A percentile compares a stretch with the other conserved stretches of the same genome.
Conservation (phyloP, 176 grass and related monocot species). For the Hsuehochloa calcarea region DNA sequence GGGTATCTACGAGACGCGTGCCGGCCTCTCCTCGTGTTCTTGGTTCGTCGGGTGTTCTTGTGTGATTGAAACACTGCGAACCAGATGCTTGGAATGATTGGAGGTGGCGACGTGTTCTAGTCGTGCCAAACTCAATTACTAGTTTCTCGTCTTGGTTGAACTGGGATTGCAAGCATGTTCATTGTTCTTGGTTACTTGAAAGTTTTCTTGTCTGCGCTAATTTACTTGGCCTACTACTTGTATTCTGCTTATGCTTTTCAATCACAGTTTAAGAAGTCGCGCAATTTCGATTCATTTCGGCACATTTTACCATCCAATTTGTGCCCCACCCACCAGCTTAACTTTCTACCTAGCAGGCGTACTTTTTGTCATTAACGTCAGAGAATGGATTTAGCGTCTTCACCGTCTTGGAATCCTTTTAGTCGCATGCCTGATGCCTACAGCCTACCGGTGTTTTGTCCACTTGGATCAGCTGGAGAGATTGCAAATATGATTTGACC, state of each 20-base stretch:
- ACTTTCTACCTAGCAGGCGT: background rate
- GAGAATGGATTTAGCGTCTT: slow-evolving; percentile 5
- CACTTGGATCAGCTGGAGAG: background rate
- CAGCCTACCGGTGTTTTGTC: slow-evolving; percentile 19
- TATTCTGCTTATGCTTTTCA: background rate
- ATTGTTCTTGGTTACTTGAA: background rate
- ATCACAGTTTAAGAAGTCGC: background rate
- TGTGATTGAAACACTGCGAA: background rate
- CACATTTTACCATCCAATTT: slow-evolving; percentile 9
- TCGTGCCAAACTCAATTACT: background rate
- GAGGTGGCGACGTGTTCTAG: background rate
- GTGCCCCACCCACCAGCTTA: background rate
- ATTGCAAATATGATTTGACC: background rate
- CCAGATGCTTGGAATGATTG: background rate
- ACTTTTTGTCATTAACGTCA: background rate
- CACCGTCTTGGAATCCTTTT: background rate
- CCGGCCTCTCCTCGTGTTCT: background rate
- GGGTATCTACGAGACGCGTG: background rate
- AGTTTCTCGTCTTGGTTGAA: background rate
- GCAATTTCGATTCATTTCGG: background rate
- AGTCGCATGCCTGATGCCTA: slow-evolving; percentile 14
- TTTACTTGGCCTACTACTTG: background rate
- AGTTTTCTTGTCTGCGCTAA: background rate
- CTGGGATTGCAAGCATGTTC: background rate
- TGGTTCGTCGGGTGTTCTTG: background rate